Evolutionary conservation across 371 early-diverging fungal genomes (phyloP), one percentile per base, ranked within the genome.

Genomic region (Scutellospora calospora): DNA sequence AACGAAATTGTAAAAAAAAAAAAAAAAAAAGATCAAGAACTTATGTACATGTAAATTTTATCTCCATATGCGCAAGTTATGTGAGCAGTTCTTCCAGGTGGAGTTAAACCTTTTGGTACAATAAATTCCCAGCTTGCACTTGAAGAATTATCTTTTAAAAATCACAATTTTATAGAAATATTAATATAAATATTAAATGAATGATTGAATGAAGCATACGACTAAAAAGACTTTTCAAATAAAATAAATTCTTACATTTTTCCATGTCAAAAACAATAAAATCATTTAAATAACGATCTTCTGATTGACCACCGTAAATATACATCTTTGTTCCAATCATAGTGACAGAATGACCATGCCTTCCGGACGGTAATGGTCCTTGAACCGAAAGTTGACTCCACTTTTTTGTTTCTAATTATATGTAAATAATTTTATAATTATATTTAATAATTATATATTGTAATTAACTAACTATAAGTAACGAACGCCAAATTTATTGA

Each of bases 261-360:
- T 86, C 90, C 62, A 90, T 88, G 55, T 95, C 93, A 73, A 94
- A 93, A 31, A 90, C 86, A n/a, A 89, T 84, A 29, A 95, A 85
- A 80, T 95, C 95, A 77, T 91, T 90, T 72, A 93, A 85, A 72
- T 91, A 94, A 72, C 88, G 85, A 29, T 93, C 91, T 29, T 90
- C 89, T 27, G 86, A 83, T 35, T 92, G 91, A 4, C 95, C 95
- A 73, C 95, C 94, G 85, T 90, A 91, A 69, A 95, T 85, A 78
- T 91, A 94, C 86, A 95, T 89, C 35, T 89, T 87, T 29, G 91
- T 90, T 12, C 92, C 92, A 31, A 89, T 84, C 22, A 89, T 85
- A 52, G 90, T 89, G 6, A 90, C 90, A 14, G 93, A 84, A 83
- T 95, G 95, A 33, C 93, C 93, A 80, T 89, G 89, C 77, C 95